Conservation (phyloP, 371 early-diverging fungal species). For the Sporodiniella umbellata region DNA sequence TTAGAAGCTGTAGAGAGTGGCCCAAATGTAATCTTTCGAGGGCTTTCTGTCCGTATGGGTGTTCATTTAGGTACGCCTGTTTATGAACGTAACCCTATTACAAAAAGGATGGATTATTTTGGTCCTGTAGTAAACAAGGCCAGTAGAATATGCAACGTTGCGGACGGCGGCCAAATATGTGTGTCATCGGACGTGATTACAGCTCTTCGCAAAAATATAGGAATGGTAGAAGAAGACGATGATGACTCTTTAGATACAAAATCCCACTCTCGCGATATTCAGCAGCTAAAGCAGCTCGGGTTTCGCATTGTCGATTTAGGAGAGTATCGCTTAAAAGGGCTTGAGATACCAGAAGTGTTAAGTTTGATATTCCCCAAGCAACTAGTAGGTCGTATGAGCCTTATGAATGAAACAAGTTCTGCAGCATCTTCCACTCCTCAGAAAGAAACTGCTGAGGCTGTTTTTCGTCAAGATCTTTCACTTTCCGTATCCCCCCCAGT, state of each 20-base stretch:
- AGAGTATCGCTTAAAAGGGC: constrained; percentile 80
- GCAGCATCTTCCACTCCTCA: constrained; percentile 1
- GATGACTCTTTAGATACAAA: background rate
- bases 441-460: background rate
- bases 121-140: constrained; percentile 93
- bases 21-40: constrained; percentile 70
- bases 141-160: constrained; percentile 81
- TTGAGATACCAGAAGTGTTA: constrained; percentile 88
- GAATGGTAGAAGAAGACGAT: constrained; percentile 35
- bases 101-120: constrained; percentile 95
- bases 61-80: constrained; percentile 92
- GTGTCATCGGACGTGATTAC: constrained; percentile 64
- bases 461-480: background rate
- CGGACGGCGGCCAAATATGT: constrained; percentile 92
- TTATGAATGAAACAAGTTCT: constrained; percentile 30
- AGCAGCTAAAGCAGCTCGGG: constrained; percentile 68
- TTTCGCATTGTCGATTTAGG: constrained; percentile 74
- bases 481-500: background rate
- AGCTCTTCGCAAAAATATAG: constrained; percentile 44
- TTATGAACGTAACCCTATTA: constrained; percentile 88
- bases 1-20: constrained; percentile 75
- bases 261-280: constrained; percentile 46
- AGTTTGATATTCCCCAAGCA: constrained; percentile 68
- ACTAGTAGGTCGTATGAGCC: constrained; percentile 46
- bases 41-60: constrained; percentile 94